Conservation (phyloP, 441 rosid genomes). For the Euphorbia schlechtendalii region DNA sequence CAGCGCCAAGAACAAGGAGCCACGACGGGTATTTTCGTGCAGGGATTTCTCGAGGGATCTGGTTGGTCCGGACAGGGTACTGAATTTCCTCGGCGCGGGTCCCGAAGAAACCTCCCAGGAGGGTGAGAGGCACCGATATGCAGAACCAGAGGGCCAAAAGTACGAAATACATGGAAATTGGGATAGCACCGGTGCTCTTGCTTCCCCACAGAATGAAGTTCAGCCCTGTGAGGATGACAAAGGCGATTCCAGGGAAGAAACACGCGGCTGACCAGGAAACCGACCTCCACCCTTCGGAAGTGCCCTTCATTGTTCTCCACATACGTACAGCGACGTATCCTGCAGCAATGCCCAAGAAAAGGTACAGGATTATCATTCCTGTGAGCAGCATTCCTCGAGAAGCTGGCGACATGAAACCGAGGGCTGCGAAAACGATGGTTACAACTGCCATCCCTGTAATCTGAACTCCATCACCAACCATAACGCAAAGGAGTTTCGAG, state of each 20-base stretch:
- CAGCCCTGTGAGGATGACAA: conserved; percentile 65
- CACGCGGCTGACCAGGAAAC: conserved; percentile 76
- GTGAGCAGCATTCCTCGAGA: conserved; percentile 90
- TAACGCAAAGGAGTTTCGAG: conserved; percentile 72
- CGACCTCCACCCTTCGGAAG: conserved; percentile 76
- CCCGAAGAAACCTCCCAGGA: conserved; percentile 82
- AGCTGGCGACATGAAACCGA: conserved; percentile 97
- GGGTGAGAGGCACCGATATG: conserved; percentile 90
- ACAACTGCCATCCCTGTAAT: conserved; percentile 87
- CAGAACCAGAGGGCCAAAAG: conserved; percentile 91
- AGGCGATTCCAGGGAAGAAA: conserved; percentile 92
- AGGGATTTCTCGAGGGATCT: conserved; percentile 96
- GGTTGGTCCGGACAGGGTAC: conserved; percentile 89
- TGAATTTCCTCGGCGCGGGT: conserved; percentile 64
- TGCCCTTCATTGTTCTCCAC: conserved; percentile 82
- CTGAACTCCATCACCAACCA: conserved; percentile 90
- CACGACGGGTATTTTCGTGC: conserved; percentile 92
- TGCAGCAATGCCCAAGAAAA: conserved; percentile 74
- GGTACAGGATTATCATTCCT: conserved; percentile 87
- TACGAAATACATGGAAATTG: conserved; percentile 68
- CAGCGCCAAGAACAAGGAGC: conserved; percentile 98
- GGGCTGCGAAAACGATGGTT: conserved; percentile 85
- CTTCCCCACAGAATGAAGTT: conserved; percentile 93
- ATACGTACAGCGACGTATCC: conserved; percentile 79
- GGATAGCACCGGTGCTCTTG: conserved; percentile 84